Conservation (phyloP, 2,329 filamentous ascomycete genomes). For the Diaporthe ampelina region DNA sequence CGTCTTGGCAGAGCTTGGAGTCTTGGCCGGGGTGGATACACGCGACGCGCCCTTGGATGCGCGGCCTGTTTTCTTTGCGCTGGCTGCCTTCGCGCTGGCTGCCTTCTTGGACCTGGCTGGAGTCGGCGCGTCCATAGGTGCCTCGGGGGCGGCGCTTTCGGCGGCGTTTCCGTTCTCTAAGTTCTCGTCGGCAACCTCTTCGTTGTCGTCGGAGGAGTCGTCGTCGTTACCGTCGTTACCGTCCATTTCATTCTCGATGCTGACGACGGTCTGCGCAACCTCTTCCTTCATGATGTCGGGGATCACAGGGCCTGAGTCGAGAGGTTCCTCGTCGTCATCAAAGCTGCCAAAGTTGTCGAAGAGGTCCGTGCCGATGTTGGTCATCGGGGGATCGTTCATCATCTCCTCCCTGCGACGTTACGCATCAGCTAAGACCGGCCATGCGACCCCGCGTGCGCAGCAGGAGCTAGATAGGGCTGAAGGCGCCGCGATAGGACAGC, state of each 20-base stretch:
- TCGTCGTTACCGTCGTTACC: constrained; percentile 7
- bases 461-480: background rate
- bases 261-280: constrained; percentile 21
- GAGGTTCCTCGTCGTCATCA: constrained; percentile 33
- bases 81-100: constrained; percentile 40
- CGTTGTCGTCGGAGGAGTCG: background rate
- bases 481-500: background rate
- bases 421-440: constrained; percentile 8
- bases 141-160: constrained; percentile 20
- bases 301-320: constrained; percentile 31
- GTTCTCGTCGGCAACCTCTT: constrained; percentile 3
- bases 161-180: constrained; percentile 15
- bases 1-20: constrained; percentile 31
- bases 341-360: constrained; percentile 32
- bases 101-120: constrained; percentile 43
- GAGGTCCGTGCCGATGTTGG: constrained; percentile 36
- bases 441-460: background rate
- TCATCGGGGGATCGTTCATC: constrained; percentile 30
- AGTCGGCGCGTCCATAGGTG: constrained; percentile 39
- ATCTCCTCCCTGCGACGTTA: constrained; percentile 18
- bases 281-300: constrained; percentile 29
- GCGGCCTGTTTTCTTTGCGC: constrained; percentile 45
- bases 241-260: constrained; percentile 4
- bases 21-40: constrained; percentile 40
- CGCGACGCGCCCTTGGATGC: constrained; percentile 40